These are phyloP conservation scores for Lactarius hatsudake DNA, from an alignment of 768 basidiomycete genomes.

Conservation along the genomic window DNA sequence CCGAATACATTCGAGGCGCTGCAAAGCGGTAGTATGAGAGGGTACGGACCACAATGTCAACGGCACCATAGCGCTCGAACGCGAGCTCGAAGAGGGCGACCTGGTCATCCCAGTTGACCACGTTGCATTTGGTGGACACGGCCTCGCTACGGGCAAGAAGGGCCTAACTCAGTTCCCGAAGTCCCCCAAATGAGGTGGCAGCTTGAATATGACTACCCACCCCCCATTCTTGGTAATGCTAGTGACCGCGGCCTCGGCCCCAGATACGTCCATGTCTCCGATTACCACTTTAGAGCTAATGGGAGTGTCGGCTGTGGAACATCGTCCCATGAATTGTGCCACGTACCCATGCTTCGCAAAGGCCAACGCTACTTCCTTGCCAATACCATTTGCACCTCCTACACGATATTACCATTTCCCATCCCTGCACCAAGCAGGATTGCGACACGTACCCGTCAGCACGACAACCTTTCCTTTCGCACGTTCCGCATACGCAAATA, in stretches of 20 bases:
- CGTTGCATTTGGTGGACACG: conserved; percentile 25
- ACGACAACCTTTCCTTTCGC: conserved; percentile 31
- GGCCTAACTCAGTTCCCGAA: background rate
- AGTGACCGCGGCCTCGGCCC: conserved; percentile 19
- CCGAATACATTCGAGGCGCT: background rate
- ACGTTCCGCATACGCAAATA: conserved; percentile 28
- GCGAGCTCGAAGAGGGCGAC: conserved; percentile 35
- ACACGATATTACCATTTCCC: background rate
- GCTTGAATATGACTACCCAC: conserved; percentile 12
- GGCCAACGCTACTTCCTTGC: conserved; percentile 29
- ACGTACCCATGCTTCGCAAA: conserved; percentile 30
- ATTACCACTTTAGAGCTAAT: conserved; percentile 26
- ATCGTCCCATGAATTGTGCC: background rate
- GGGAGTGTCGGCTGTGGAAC: background rate
- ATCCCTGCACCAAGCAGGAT: background rate
- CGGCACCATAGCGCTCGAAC: conserved; percentile 29
- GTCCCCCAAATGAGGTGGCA: background rate
- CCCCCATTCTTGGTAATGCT: conserved; percentile 24
- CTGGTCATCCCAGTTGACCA: conserved; percentile 31
- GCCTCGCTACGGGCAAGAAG: conserved; percentile 20
- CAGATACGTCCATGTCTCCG: conserved; percentile 16
- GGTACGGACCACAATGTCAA: conserved; percentile 35
- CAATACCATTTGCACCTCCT: conserved; percentile 33
- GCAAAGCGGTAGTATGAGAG: background rate
- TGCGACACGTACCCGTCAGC: conserved; percentile 30